phyloP scores from a whole-genome alignment of 2,329 filamentous ascomycete species.

The Monilinia polystroma region DNA sequence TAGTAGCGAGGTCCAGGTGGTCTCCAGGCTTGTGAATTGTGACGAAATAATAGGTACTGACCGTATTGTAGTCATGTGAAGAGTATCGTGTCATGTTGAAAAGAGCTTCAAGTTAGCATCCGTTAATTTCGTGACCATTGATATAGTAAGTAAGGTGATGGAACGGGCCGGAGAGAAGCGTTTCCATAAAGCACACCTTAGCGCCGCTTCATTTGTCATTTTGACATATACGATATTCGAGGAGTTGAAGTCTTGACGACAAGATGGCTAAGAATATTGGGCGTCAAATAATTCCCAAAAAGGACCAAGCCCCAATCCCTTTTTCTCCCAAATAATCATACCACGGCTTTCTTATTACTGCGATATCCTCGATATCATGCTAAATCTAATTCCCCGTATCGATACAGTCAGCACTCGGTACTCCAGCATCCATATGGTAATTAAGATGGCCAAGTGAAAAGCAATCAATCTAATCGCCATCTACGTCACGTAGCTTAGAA shows the following conservation, averaged over 20 bases:
- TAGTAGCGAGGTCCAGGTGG: background rate
- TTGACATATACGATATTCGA: no score
- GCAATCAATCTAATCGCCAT: conserved; percentile 11
- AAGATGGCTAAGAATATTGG: no score
- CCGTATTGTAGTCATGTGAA: no score
- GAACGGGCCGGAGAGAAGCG: conserved; percentile 2
- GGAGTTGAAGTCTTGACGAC: no score
- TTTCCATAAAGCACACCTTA: background rate
- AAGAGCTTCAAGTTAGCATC: conserved; percentile 1
- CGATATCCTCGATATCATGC: background rate
- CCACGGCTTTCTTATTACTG: background rate
- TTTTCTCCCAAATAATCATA: background rate
- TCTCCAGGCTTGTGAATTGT: no score
- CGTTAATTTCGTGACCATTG: background rate
- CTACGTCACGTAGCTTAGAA: conserved; percentile 8
- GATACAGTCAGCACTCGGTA: background rate
- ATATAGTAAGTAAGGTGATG: background rate
- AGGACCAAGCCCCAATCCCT: no score
- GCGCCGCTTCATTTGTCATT: no score
- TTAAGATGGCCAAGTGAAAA: background rate
- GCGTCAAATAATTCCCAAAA: background rate
- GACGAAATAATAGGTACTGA: no score
- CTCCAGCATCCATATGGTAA: background rate
- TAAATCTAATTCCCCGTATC: background rate
- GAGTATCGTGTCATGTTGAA: no score